A percentile compares a stretch with the other conserved stretches of the same genome.
Conservation (phyloP, 2,329 filamentous ascomycete species). For the Beauveria australis region DNA sequence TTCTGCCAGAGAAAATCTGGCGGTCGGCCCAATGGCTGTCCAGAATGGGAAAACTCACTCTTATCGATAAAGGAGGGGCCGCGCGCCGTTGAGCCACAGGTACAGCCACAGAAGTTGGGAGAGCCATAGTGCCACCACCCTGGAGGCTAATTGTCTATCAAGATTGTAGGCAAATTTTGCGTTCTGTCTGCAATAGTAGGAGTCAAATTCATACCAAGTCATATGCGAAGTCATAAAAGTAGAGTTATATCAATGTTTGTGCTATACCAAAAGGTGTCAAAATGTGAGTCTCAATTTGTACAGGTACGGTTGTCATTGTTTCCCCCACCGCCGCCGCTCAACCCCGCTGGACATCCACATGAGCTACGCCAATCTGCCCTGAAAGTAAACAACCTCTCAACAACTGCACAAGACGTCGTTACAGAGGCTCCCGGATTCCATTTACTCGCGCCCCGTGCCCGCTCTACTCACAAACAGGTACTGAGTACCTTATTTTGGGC, state of each 20-base stretch:
- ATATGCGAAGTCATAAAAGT: too few species aligned
- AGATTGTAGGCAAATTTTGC: neutral
- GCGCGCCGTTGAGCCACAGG: conserved; percentile 4
- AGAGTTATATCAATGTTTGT: neutral
- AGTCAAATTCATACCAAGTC: neutral
- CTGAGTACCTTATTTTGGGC: too few species aligned
- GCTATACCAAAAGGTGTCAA: neutral
- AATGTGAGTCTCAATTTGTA: neutral
- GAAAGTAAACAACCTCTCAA: conserved; percentile 4
- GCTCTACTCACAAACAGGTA: neutral
- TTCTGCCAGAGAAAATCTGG: conserved; percentile 5
- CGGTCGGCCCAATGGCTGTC: conserved; percentile 9
- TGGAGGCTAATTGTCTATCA: neutral
- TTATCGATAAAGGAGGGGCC: conserved; percentile 24
- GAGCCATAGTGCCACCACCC: neutral
- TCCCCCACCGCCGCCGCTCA: neutral
- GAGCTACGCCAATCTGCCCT: neutral
- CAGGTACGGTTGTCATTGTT: neutral
- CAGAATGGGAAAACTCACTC: conserved; percentile 15
- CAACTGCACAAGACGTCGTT: neutral
- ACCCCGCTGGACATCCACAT: conserved; percentile 6
- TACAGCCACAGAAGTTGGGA: conserved; percentile 1
- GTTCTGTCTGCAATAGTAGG: neutral
- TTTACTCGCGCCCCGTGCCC: too few species aligned
- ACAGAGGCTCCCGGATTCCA: neutral